Base-by-base conservation (phyloP, 208 protist species). In the Chromosphaera perkinsii region DNA sequence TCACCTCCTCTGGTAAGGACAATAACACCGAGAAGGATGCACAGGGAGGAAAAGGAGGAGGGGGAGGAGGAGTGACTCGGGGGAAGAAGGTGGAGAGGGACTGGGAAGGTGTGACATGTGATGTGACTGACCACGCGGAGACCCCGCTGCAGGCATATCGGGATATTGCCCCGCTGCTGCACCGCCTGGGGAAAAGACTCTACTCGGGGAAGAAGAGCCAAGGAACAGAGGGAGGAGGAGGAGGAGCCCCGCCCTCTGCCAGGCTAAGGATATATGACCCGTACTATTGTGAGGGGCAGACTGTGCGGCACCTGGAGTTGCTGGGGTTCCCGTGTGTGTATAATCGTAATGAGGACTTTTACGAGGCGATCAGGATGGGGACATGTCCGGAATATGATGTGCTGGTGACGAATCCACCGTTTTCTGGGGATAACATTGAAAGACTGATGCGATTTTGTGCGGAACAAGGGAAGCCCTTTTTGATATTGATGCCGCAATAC, bases 331-430 rank as follows among this genome's bases (percentile, higher is more conserved):
- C 51, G 3, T 40, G 66, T n/a, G 84, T 91, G n/a, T 64, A 88
- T 39, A 87, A 92, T 72, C 72, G 80, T n/a, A 88, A 90, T 60
- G 72, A 85, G 43, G 87, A 91, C 77, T 91, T 91, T 54, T 90
- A 91, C 74, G 64, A 61, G 2, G 76, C 77, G 43, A 65, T 90
- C 24, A 65, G 49, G 9, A 26, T 51, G 1, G 61, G 63, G 14
- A 79, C 62, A 2, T 69, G 88, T 14, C 87, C 88, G 0, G 69
- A 73, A 7, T 82, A 84, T 67, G 86, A 91, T 66, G 75, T 90
- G 61, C 77, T 91, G 35, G 75, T 88, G 29, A 88, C 82, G 31
- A 83, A 90, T 52, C 85, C 81, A 0, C 83, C 84, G 29, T 91
- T 86, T 63, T 85, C 84, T 31, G 87, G 78, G n/a, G 78, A 86